These are phyloP conservation scores for Podaxis sp. DNA, from an alignment of 768 basidiomycete species.

Conservation along the genomic window DNA sequence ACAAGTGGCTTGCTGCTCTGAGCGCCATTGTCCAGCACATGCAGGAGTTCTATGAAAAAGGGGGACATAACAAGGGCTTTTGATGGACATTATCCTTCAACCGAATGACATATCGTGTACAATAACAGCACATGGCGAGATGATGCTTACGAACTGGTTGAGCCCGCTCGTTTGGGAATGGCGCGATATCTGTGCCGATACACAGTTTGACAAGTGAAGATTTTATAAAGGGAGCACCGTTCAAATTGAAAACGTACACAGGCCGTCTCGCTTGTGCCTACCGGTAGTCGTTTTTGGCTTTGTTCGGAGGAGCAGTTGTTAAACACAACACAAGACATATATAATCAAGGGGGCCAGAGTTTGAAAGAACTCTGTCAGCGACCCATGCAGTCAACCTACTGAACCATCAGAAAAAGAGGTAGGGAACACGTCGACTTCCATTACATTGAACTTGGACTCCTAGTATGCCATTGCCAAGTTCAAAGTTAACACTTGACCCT, in stretches of 20 bases:
- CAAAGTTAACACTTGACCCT: too few species aligned
- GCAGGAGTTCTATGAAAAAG: slow-evolving; percentile 57
- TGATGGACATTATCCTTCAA: slow-evolving; percentile 17
- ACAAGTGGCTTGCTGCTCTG: slow-evolving; percentile 66
- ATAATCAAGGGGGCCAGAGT: background rate
- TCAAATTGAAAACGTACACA: too few species aligned
- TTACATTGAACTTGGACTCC: background rate
- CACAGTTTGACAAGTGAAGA: too few species aligned
- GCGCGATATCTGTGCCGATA: too few species aligned
- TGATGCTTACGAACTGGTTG: background rate
- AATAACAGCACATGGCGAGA: background rate
- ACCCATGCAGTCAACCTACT: background rate
- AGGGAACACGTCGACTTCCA: background rate
- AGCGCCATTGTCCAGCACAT: slow-evolving; percentile 48
- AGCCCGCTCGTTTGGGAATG: background rate
- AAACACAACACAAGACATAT: background rate
- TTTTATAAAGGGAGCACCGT: too few species aligned
- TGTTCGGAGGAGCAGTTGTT: background rate
- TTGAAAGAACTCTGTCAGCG: background rate
- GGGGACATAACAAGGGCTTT: slow-evolving; percentile 50
- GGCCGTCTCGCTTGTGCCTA: too few species aligned
- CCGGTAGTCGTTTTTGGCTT: too few species aligned
- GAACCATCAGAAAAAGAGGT: background rate
- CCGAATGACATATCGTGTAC: background rate
- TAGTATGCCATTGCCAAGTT: too few species aligned